Evolutionary conservation across 2,329 filamentous ascomycete genomes (phyloP).

Genomic region (Hymenoscyphus occultus): DNA sequence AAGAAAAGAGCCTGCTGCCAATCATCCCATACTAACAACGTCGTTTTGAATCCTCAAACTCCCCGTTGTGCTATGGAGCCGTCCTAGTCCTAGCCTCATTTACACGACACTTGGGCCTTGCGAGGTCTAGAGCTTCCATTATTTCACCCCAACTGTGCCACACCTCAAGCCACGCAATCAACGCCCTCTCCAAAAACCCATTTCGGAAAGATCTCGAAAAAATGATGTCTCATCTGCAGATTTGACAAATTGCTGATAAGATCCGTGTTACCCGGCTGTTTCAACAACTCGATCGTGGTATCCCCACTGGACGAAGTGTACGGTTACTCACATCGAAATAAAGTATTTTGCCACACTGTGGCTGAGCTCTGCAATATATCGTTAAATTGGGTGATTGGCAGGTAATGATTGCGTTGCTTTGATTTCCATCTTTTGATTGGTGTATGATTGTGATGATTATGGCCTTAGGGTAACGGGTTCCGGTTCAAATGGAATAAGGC

Average conservation of each 20-base stretch:
- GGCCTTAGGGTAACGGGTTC: neutral
- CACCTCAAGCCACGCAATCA: slow-evolving; percentile 2
- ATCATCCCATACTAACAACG: neutral
- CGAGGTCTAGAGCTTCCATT: neutral
- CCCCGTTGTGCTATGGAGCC: neutral
- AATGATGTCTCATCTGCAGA: slow-evolving; percentile 1
- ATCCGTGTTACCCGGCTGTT: neutral
- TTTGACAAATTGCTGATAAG: slow-evolving; percentile 3
- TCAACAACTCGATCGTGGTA: neutral
- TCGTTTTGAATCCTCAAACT: neutral
- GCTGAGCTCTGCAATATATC: neutral
- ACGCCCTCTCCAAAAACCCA: neutral
- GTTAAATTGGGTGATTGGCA: neutral
- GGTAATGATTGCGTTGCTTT: neutral
- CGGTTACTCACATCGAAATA: neutral
- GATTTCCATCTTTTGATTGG: neutral
- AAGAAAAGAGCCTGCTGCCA: neutral
- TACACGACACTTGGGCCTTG: neutral
- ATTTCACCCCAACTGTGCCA: neutral
- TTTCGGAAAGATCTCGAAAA: neutral
- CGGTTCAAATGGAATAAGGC: slow-evolving; percentile 3
- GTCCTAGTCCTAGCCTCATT: neutral
- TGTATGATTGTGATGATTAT: neutral
- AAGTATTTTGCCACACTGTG: neutral
- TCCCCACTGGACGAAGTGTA: neutral